Base-by-base conservation (phyloP, 305 asterid species). In the Stenogyne calaminthoides region DNA sequence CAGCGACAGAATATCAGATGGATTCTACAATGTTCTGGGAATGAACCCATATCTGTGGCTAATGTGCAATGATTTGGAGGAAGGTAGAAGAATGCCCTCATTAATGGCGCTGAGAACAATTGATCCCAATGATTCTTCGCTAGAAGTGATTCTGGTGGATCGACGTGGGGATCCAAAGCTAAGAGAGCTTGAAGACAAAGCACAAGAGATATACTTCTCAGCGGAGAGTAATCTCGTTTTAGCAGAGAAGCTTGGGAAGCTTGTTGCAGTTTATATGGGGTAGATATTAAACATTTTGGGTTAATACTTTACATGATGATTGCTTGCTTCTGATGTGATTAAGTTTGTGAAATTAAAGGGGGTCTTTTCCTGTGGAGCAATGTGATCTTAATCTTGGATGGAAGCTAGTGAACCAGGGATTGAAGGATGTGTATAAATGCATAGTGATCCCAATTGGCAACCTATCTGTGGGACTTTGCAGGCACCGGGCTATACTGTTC, bases 261-360 rank as follows among this genome's bases (percentile, higher is more conserved):
- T 95, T 77, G 99, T 95, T 19, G 98, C 98, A 57, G 80, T 85
- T 64, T 72, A 81, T 72, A 92, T 95, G 99, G 99, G 99, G 99
- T 95, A 81, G 59, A 79, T 83, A 5, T 73, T 18, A 32, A 54
- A 34, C 63, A 19, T 70, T 15, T 40, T 65, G 54, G 55, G 56
- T 32, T 44, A 68, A 34, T 36, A 37, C 12, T n/a, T 70, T 73
- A 14, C 9, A 25, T 69, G 59, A 15, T 18, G 65, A 76, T 12
- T 73, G 14, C 75, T 68, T 74, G 58, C 20, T 58, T 58, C 47
- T 77, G 59, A 76, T 65, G 62, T 1, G 61, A 8, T 73, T 59
- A 27, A 27, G 57, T 75, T 86, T 79, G 63, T 81, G 72, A 72
- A 74, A 68, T 76, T 85, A 76, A 82, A 91, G 99, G 96, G 99